Evolutionary conservation across 2,329 filamentous ascomycete species (phyloP), one percentile per base, ranked within the genome.

Genomic region (Talaromyces pinophilus): DNA sequence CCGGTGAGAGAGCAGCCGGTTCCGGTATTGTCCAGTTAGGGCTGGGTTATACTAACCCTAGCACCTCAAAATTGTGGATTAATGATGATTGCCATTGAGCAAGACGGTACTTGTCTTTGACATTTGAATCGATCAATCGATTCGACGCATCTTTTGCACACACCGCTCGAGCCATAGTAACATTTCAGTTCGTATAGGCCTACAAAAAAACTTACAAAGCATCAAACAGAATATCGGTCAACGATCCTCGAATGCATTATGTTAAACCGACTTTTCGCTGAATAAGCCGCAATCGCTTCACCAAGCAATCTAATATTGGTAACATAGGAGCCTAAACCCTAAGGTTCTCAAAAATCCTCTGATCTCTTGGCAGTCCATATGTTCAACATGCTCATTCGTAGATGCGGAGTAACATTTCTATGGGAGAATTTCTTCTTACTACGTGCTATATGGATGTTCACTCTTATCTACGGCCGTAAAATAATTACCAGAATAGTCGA

Each of bases 251-350:
- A 50, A 50, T 17, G 22, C 46, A 28, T 15, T 19, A 19, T 19
- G 19, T 19, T 15, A 48, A n/a, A 33, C 13, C 15, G 50, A 33
- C 30, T n/a, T 13, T 11, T 54, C 50, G 50, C 28, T 33, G 15
- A 54, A 30, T 52, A 30, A 35, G 28, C 52, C 28, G 52, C 28
- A 19, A 3, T 55, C 30, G 42, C 17, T n/a, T n/a, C 17, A n/a
- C 15, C 17, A 42, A 42, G 13, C 19, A n/a, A 25, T 33, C 28
- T 52, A 55, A 55, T 55, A 55, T 55, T 55, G 52, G 52, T 55
- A 55, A 55, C 11, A 22, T 19, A 22, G 52, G 17, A 55, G 52
- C 52, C 52, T 55, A 55, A 55, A 35, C 52, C n/a, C 30, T 55
- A 35, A 55, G 10, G 30, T 13, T 35, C n/a, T 6, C 4, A 35